These are phyloP conservation scores for Kuraishia cidri DNA, from an alignment of 805 yeast species.

Conservation along the genomic window DNA sequence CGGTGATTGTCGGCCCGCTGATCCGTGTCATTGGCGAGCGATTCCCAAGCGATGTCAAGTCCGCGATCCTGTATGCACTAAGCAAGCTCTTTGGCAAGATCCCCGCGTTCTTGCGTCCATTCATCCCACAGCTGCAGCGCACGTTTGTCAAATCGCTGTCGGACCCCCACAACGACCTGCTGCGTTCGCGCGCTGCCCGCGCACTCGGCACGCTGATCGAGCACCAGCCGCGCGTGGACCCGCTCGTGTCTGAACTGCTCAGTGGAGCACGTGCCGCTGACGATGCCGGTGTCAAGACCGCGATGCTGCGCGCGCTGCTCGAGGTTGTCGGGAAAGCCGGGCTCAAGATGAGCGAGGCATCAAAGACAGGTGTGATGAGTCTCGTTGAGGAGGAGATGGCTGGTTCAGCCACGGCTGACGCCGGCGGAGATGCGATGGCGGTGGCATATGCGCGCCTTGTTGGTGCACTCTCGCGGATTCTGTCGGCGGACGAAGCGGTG, in stretches of 20 bases:
- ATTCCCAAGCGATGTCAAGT: conserved; percentile 82
- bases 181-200: conserved; percentile 79
- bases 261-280: conserved; percentile 60
- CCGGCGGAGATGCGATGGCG: conserved; percentile 49
- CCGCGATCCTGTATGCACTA: conserved; percentile 86
- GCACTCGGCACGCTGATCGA: conserved; percentile 85
- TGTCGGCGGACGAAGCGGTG: conserved; percentile 55
- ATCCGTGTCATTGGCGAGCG: conserved; percentile 98
- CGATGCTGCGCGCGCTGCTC: conserved; percentile 77
- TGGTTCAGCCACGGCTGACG: conserved; percentile 19
- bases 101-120: conserved; percentile 88
- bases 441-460: conserved; percentile 72
- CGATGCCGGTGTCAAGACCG: conserved; percentile 68
- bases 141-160: conserved; percentile 89
- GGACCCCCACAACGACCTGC: conserved; percentile 62
- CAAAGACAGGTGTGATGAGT: conserved; percentile 59
- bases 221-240: conserved; percentile 90
- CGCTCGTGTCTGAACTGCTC: conserved; percentile 77
- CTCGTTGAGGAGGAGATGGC: conserved; percentile 67
- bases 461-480: conserved; percentile 66
- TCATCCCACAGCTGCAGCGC: conserved; percentile 94
- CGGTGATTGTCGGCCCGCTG: conserved; percentile 92
- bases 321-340: conserved; percentile 83
- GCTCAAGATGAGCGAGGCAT: conserved; percentile 60
- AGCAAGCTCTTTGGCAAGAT: conserved; percentile 71